Conservation (phyloP, 805 yeast genomes). For the Babjeviella inositovora region DNA sequence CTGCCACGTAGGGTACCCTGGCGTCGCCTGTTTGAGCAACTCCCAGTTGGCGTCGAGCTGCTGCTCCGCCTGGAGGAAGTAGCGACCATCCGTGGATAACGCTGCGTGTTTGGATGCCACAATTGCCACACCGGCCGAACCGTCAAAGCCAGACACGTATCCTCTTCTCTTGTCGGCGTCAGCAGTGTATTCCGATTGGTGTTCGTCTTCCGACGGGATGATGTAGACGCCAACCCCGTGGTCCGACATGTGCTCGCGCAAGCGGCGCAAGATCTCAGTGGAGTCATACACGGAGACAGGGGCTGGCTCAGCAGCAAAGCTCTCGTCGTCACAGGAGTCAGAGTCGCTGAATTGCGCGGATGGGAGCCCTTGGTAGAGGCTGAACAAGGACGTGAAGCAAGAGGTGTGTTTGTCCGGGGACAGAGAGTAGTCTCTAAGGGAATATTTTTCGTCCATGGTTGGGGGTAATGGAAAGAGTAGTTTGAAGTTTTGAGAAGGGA, state of each 20-base stretch:
- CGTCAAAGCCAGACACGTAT: constrained; percentile 42
- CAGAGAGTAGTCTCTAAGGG: no score
- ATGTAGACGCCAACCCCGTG: constrained; percentile 37
- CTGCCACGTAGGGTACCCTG: constrained; percentile 37
- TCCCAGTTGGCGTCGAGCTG: constrained; percentile 48
- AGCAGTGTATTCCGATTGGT: constrained; percentile 47
- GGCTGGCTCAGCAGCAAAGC: no score
- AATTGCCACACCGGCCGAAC: constrained; percentile 46
- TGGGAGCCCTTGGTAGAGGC: no score
- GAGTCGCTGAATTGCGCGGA: no score
- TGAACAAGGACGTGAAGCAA: no score
- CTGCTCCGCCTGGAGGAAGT: constrained; percentile 39
- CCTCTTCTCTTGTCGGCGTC: constrained; percentile 35
- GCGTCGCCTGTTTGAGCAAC: constrained; percentile 33
- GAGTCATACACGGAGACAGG: constrained; percentile 17
- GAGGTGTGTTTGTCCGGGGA: no score
- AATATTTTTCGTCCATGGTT: no score
- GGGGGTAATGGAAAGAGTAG: no score
- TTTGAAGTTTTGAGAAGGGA: no score
- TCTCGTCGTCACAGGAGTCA: no score
- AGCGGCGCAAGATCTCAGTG: constrained; percentile 14
- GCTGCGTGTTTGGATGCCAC: constrained; percentile 42
- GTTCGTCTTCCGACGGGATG: constrained; percentile 44
- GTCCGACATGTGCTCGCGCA: constrained; percentile 27
- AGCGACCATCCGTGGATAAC: constrained; percentile 44